phyloP scores from a whole-genome alignment of 164 flowering plant genomes.

The Protea cynaroides region DNA sequence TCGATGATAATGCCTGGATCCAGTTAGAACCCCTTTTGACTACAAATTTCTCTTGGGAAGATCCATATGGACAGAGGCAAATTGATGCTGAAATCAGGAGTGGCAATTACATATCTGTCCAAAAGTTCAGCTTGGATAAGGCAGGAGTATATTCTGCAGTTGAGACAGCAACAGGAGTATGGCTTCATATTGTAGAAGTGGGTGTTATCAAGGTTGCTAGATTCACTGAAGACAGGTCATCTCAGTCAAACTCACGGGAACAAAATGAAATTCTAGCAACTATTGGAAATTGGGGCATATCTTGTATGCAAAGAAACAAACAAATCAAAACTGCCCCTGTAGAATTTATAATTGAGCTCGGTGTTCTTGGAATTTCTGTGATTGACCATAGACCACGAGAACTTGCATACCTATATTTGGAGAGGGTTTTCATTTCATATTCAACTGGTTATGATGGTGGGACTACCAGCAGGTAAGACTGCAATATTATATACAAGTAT shows the following conservation, averaged over 20 bases:
- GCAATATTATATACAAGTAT: too few species aligned
- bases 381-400: constrained; percentile 90
- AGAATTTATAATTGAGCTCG: constrained; percentile 76
- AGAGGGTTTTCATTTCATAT: constrained; percentile 76
- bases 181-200: constrained; percentile 52
- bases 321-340: constrained; percentile 44
- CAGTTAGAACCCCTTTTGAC: constrained; percentile 64
- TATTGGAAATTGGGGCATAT: constrained; percentile 36
- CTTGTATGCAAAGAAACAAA: constrained; percentile 25
- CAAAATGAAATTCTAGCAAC: constrained; percentile 18
- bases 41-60: constrained; percentile 79
- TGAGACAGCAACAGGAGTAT: constrained; percentile 29
- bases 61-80: constrained; percentile 77
- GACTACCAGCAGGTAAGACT: constrained; percentile 65
- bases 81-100: constrained; percentile 49
- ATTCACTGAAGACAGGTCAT: constrained; percentile 37
- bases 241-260: constrained; percentile 23
- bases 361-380: constrained; percentile 77
- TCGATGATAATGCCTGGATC: constrained; percentile 73
- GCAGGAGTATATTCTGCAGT: constrained; percentile 26
- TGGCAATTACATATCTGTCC: constrained; percentile 21
- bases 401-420: constrained; percentile 71
- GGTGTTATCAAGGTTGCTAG: constrained; percentile 56
- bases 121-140: constrained; percentile 48
- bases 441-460: constrained; percentile 88